Evolutionary conservation across 768 basidiomycete genomes (phyloP).

Genomic region (Mycena albidolilacea): DNA sequence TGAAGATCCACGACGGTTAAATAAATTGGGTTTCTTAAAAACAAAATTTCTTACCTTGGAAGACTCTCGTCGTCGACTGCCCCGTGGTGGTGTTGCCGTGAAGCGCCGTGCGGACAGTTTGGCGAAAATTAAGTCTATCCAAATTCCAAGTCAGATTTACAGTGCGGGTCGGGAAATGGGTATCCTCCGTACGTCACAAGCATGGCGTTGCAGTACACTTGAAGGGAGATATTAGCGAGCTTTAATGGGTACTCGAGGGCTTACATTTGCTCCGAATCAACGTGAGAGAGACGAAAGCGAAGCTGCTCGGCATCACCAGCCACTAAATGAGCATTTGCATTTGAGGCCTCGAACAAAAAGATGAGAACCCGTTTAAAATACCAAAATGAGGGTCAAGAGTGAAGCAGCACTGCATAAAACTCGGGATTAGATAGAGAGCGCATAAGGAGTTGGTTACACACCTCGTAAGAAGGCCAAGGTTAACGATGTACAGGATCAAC

Average conservation of each 20-base stretch:
- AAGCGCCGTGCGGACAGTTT: neutral
- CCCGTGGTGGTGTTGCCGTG: neutral
- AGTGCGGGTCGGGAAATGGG: neutral
- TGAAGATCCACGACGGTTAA: neutral
- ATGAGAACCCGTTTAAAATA: neutral
- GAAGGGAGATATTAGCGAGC: neutral
- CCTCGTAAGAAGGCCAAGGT: constrained; percentile 33
- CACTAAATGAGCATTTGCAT: constrained; percentile 6
- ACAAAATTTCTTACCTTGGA: neutral
- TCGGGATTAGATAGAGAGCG: neutral
- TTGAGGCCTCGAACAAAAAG: neutral
- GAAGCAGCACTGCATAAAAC: constrained; percentile 21
- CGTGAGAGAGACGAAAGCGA: constrained; percentile 32
- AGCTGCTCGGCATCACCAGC: constrained; percentile 29
- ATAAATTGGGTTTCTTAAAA: neutral
- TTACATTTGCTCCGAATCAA: constrained; percentile 36
- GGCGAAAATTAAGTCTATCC: constrained; percentile 11
- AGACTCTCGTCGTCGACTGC: neutral
- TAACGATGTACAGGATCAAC: constrained; percentile 35
- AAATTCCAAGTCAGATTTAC: neutral
- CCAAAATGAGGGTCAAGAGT: constrained; percentile 31
- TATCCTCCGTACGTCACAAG: constrained; percentile 32
- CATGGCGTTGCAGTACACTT: constrained; percentile 38
- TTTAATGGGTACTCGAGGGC: neutral
- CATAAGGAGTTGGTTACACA: neutral